A percentile compares a stretch with the other conserved stretches of the same genome.
Evolutionary conservation across 2,329 filamentous ascomycete genomes (phyloP).

Genomic region (Pestalotiopsis sp.): DNA sequence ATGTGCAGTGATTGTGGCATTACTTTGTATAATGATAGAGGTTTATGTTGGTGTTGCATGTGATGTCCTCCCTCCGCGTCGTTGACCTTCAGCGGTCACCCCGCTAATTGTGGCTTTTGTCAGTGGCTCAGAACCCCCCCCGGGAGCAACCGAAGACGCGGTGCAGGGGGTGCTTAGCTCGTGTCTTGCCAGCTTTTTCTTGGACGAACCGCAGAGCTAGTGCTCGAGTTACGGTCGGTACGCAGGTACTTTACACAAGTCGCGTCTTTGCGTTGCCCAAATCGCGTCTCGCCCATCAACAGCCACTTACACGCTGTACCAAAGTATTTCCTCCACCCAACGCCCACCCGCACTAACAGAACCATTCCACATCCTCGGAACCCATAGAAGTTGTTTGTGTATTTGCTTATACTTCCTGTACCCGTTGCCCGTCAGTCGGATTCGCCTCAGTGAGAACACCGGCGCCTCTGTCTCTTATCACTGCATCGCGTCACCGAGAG

Average conservation of each 20-base stretch:
- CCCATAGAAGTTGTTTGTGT: not conserved
- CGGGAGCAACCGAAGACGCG: not conserved
- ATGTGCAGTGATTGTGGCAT: too few relatives aligned
- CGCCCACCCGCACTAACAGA: constrained; percentile 6
- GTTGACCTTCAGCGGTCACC: not conserved
- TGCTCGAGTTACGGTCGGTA: not conserved
- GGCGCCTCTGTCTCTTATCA: not conserved
- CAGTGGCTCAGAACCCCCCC: not conserved
- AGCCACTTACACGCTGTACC: constrained; percentile 4
- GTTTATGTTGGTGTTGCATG: not conserved
- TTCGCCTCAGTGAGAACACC: not conserved
- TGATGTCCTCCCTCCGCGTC: not conserved
- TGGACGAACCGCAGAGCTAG: not conserved
- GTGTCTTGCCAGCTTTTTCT: not conserved
- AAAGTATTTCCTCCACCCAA: constrained; percentile 2
- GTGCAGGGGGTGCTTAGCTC: not conserved
- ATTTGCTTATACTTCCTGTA: not conserved
- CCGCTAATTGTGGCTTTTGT: not conserved
- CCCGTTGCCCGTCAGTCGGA: not conserved
- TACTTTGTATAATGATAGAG: too few relatives aligned
- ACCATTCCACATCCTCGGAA: constrained; percentile 2
- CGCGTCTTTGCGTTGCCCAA: constrained; percentile 3
- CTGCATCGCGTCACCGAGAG: not conserved
- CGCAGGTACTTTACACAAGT: not conserved
- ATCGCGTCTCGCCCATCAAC: constrained; percentile 10